Base-by-base conservation (phyloP, 2,329 filamentous ascomycete species). In the Xenoacremonium recifei region DNA sequence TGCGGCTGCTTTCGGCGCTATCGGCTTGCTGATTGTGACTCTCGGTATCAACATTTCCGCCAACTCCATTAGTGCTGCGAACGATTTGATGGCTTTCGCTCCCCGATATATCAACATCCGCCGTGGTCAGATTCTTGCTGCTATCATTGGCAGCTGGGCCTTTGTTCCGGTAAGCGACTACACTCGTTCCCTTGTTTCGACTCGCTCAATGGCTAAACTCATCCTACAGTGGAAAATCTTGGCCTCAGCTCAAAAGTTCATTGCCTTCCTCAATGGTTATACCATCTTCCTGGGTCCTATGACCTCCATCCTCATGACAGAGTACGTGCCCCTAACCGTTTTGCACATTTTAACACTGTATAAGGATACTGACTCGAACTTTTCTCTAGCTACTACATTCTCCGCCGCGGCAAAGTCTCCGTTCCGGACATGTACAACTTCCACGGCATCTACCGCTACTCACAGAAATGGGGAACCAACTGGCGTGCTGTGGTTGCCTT, bases 371-470 rank as follows among this genome's bases (percentile, higher is more conserved):
- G n/a, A n/a, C n/a, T n/a, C n/a, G n/a, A n/a, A n/a, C n/a, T n/a
- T n/a, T n/a, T n/a, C n/a, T n/a, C n/a, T n/a, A n/a, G n/a, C n/a
- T n/a, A n/a, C n/a, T 32, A 29, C 21, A 35, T 35, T 6, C 3
- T 64, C 5, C 10, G 15, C 10, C 29, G 29, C 29, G 29, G 29
- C 16, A 32, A 32, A 6, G 29, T 32, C 16, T 32, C 29, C 16
- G 29, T 32, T 9, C 29, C 29, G 10, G 68, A 62, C 13, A 54
- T 72, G 33, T 72, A 72, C 54, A 53, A 65, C 31, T 65, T 64
- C 9, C 47, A 62, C 30, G 68, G 68, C 42, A 66, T 65, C 42
- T 63, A 63, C 44, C 59, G 57, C 55, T 63, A 54, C 32, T 53
- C 49, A 3, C 40, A 9, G 6, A 32, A 16, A 16, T 32, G 40